A percentile compares a stretch with the other conserved stretches of the same genome.
These are phyloP conservation scores for Cladophialophora carrionii DNA, from an alignment of 2,329 filamentous ascomycete genomes.

Conservation along the genomic window DNA sequence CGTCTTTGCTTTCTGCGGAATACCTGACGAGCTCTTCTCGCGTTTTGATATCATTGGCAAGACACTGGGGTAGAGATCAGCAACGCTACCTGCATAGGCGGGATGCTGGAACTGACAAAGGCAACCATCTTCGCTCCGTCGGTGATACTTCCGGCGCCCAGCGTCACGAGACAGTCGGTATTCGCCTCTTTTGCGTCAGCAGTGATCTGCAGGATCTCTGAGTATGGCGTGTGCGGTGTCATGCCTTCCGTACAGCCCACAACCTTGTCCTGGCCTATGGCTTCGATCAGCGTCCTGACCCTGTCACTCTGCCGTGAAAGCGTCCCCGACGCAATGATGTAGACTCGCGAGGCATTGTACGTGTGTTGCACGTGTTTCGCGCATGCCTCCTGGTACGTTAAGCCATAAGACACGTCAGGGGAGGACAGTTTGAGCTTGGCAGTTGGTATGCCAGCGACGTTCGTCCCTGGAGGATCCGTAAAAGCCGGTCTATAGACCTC, in stretches of 20 bases:
- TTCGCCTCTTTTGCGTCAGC: conserved; percentile 43
- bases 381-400: conserved; percentile 14
- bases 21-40: conserved; percentile 47
- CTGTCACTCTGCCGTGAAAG: conserved; percentile 52
- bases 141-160: conserved; percentile 59
- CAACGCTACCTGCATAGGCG: background rate
- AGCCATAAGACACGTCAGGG: conserved; percentile 17
- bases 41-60: conserved; percentile 52
- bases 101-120: conserved; percentile 12
- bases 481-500: conserved; percentile 19
- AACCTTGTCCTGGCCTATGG: conserved; percentile 41
- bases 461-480: conserved; percentile 18
- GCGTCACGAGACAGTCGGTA: conserved; percentile 56
- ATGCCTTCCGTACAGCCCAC: conserved; percentile 57
- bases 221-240: conserved; percentile 57
- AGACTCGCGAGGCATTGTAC: conserved; percentile 53
- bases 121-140: conserved; percentile 59
- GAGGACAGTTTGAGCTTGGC: conserved; percentile 16
- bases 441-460: conserved; percentile 18
- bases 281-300: conserved; percentile 47
- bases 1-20: conserved; percentile 42
- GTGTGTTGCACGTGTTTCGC: conserved; percentile 28
- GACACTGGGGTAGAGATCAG: conserved; percentile 42
- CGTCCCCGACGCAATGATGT: conserved; percentile 56
- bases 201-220: conserved; percentile 55